phyloP scores from a whole-genome alignment of 164 flowering plant species.

The Liriodendron chinense region DNA sequence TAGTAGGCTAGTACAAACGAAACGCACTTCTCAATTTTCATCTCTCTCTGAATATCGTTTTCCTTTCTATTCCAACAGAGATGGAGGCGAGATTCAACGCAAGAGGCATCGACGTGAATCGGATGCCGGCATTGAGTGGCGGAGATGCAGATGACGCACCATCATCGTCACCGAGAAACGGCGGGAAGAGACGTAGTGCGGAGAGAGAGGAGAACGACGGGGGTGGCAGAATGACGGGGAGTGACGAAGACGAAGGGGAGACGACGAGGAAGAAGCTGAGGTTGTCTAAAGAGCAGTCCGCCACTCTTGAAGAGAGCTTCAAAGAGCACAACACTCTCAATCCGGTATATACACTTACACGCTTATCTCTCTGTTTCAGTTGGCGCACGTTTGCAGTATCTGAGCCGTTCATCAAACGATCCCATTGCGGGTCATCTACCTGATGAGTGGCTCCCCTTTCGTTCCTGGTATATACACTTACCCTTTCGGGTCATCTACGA shows the following conservation, averaged over 20 bases:
- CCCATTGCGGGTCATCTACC: too few relatives aligned
- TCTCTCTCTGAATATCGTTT: not conserved
- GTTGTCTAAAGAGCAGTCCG: constrained; percentile 74
- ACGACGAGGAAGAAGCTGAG: constrained; percentile 68
- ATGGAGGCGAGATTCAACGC: not conserved
- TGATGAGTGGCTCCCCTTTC: too few relatives aligned
- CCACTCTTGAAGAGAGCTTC: constrained; percentile 81
- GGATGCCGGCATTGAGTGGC: not conserved
- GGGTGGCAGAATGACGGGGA: constrained; percentile 19
- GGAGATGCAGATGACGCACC: not conserved
- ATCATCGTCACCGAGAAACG: not conserved
- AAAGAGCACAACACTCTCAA: constrained; percentile 83
- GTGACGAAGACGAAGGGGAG: constrained; percentile 64
- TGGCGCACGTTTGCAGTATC: too few relatives aligned
- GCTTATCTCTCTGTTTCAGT: not conserved
- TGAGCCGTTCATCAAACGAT: too few relatives aligned
- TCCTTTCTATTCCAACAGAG: not conserved
- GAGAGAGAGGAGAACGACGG: constrained; percentile 21
- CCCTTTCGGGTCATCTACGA: too few relatives aligned
- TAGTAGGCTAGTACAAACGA: not conserved
- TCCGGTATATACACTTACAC: constrained; percentile 44
- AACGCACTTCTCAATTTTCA: not conserved
- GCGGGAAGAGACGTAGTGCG: constrained; percentile 23
- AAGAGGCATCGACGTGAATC: constrained; percentile 7
- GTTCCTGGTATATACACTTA: too few relatives aligned